Percentiles rank a stretch among this genome's conserved stretches.
phyloP scores from a whole-genome alignment of 192 early-diverging fungal genomes.

The Chytriomyces sp. region DNA sequence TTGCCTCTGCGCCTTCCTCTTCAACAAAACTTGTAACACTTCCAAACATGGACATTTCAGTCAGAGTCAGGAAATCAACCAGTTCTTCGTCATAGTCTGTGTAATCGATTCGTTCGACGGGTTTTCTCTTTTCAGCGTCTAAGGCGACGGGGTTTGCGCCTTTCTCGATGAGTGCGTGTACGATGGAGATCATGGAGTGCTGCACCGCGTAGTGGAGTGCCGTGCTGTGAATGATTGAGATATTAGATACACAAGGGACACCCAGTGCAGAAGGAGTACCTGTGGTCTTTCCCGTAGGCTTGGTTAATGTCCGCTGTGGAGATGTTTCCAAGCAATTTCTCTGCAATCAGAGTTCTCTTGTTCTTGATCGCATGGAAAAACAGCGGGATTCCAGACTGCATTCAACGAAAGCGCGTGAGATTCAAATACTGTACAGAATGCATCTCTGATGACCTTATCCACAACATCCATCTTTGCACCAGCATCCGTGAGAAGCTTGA shows the following conservation, averaged over 20 bases:
- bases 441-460: not conserved
- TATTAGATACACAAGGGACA: too few relatives aligned
- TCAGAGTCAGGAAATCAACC: conserved; percentile 38
- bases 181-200: not conserved
- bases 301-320: not conserved
- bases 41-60: conserved; percentile 34
- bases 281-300: not conserved
- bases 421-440: too few relatives aligned
- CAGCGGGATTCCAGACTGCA: conserved; percentile 1
- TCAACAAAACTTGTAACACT: conserved; percentile 29
- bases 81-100: not conserved
- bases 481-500: not conserved
- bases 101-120: conserved; percentile 6
- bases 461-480: not conserved
- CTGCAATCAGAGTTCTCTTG: not conserved
- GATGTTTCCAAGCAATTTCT: not conserved
- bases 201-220: not conserved
- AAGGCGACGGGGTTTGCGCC: not conserved
- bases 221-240: not conserved
- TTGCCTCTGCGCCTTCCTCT: not conserved
- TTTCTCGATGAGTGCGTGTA: not conserved
- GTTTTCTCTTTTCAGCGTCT: conserved; percentile 7
- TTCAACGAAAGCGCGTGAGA: too few relatives aligned
- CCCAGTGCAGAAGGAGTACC: too few relatives aligned
- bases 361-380: conserved; percentile 15